Percentiles rank a stretch among this genome's conserved stretches.
phyloP scores from a whole-genome alignment of 208 protist genomes.

The Acanthamoeba healyi region DNA sequence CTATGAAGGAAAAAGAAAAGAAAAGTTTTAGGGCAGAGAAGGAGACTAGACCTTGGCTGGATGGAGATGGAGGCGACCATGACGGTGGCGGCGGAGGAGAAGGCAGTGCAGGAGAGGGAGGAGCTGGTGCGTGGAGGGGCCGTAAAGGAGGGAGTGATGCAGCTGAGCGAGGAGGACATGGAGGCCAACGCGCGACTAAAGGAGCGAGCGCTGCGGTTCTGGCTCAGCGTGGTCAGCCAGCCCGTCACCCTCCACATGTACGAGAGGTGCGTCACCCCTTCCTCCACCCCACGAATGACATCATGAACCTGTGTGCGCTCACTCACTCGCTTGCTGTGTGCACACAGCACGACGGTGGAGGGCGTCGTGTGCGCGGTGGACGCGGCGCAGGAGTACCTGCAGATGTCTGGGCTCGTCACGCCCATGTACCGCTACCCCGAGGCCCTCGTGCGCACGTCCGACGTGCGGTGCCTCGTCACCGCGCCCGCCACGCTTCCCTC shows the following conservation, averaged over 20 bases:
- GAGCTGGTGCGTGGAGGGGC: too few relatives aligned
- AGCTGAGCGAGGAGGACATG: background rate
- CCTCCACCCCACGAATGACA: too few relatives aligned
- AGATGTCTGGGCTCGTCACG: slow-evolving; percentile 28
- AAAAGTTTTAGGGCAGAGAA: background rate
- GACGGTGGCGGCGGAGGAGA: too few relatives aligned
- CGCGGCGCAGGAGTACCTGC: background rate
- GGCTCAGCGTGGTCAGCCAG: slow-evolving; percentile 23
- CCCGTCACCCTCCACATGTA: background rate
- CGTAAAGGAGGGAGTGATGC: too few relatives aligned
- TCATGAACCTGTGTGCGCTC: too few relatives aligned
- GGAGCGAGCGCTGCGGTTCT: slow-evolving; percentile 2
- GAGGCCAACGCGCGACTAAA: background rate
- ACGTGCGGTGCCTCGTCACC: slow-evolving; percentile 10
- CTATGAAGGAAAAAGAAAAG: slow-evolving; percentile 45
- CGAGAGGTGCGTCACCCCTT: background rate
- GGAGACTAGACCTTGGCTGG: too few relatives aligned
- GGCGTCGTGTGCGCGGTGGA: background rate
- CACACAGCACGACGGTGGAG: slow-evolving; percentile 25
- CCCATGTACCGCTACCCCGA: slow-evolving; percentile 40
- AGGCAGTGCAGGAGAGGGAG: too few relatives aligned
- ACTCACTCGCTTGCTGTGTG: too few relatives aligned
- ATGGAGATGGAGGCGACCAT: too few relatives aligned
- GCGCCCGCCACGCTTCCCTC: background rate
- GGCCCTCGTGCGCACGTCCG: slow-evolving; percentile 20